Evolutionary conservation across 2,329 filamentous ascomycete species (phyloP).

Genomic region (Fusarium burgessii): DNA sequence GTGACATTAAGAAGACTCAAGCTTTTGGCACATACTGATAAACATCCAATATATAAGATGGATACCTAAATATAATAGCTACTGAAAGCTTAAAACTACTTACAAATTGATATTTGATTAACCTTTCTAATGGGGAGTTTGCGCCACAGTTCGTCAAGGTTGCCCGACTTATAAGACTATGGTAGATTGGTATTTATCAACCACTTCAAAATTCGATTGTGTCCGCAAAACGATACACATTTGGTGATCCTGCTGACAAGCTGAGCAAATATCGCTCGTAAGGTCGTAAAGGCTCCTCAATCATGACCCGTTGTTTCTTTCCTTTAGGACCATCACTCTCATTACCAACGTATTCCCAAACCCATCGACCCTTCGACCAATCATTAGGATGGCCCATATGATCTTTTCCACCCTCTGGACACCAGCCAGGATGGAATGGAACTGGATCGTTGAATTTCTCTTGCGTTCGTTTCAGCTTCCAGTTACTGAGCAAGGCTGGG

Average conservation of each 20-base stretch:
- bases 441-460: conserved; percentile 51
- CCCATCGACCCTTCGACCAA: conserved; percentile 57
- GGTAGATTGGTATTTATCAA: too few relatives aligned
- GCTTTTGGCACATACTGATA: neutral
- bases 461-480: conserved; percentile 56
- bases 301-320: conserved; percentile 58
- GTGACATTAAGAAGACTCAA: conserved; percentile 11
- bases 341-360: conserved; percentile 65
- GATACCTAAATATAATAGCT: too few relatives aligned
- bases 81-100: too few relatives aligned
- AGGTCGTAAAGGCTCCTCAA: conserved; percentile 66
- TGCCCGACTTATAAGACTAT: too few relatives aligned
- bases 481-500: conserved; percentile 57
- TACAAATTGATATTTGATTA: neutral
- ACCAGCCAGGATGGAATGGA: conserved; percentile 50
- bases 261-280: conserved; percentile 63
- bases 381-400: conserved; percentile 41
- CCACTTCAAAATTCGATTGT: conserved; percentile 8
- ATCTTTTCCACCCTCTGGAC: conserved; percentile 43
- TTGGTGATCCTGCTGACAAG: conserved; percentile 58
- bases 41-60: neutral
- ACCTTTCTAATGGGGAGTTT: neutral
- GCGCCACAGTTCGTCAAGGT: neutral
- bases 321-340: conserved; percentile 54
- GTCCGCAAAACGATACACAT: conserved; percentile 58